Conservation (phyloP, 2,329 filamentous ascomycete species). For the Fusarium falciforme region DNA sequence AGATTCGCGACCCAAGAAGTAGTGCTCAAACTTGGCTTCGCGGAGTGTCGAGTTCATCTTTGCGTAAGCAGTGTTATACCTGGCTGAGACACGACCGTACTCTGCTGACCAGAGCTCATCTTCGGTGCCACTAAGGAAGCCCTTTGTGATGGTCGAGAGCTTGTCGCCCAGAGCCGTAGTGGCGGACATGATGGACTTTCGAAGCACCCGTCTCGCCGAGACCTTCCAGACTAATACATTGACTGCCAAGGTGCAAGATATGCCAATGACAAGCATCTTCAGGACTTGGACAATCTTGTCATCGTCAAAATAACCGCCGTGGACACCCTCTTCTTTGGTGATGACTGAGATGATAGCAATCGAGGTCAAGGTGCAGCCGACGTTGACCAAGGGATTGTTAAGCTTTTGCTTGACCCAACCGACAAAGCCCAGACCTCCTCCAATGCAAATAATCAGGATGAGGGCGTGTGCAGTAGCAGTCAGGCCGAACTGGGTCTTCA, state of each 20-base stretch:
- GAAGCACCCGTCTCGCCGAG: conserved; percentile 79
- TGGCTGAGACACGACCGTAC: conserved; percentile 70
- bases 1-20: conserved; percentile 80
- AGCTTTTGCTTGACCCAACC: conserved; percentile 88
- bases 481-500: conserved; percentile 74
- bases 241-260: conserved; percentile 76
- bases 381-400: conserved; percentile 83
- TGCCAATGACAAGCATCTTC: conserved; percentile 85
- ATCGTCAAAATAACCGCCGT: conserved; percentile 83
- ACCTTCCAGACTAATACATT: conserved; percentile 83
- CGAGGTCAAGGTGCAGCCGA: conserved; percentile 86
- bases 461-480: conserved; percentile 80
- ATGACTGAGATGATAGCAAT: conserved; percentile 90
- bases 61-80: conserved; percentile 75
- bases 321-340: conserved; percentile 90
- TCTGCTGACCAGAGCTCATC: conserved; percentile 76
- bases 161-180: conserved; percentile 84
- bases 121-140: conserved; percentile 86
- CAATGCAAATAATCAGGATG: conserved; percentile 85
- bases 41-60: conserved; percentile 80
- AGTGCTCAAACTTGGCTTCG: conserved; percentile 92
- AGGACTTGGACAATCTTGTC: conserved; percentile 85
- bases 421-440: conserved; percentile 86
- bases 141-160: conserved; percentile 82
- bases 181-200: conserved; percentile 76